Conservation (phyloP, 306 rosid genomes). For the Biancaea sappan region DNA sequence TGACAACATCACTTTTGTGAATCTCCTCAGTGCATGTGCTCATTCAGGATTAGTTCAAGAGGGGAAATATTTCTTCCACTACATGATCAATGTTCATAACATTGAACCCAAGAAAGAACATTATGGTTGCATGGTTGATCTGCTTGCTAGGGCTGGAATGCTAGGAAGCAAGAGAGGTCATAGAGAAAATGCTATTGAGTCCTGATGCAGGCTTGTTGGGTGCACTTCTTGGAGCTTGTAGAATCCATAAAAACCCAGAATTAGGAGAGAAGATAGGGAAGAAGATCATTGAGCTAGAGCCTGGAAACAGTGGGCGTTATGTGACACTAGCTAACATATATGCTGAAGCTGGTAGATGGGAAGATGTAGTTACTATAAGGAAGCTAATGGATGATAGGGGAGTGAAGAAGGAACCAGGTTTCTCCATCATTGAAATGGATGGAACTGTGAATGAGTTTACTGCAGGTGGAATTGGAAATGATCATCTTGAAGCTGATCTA, state of each 20-base stretch:
- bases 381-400: conserved; percentile 63
- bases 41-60: conserved; percentile 60
- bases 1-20: conserved; percentile 61
- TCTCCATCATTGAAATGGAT: conserved; percentile 61
- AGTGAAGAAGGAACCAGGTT: conserved; percentile 68
- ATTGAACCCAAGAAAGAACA: conserved; percentile 59
- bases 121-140: conserved; percentile 69
- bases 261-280: conserved; percentile 58
- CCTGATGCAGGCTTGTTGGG: conserved; percentile 63
- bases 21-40: conserved; percentile 63
- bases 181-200: conserved; percentile 54
- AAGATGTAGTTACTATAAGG: conserved; percentile 56
- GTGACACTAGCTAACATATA: conserved; percentile 60
- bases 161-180: conserved; percentile 54
- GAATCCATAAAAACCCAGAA: conserved; percentile 55
- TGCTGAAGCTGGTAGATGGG: conserved; percentile 65
- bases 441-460: conserved; percentile 60
- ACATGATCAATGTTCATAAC: conserved; percentile 44
- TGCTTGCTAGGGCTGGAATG: conserved; percentile 63
- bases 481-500: conserved; percentile 31
- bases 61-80: conserved; percentile 44
- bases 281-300: conserved; percentile 61
- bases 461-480: conserved; percentile 59
- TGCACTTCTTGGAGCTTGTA: conserved; percentile 80
- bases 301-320: conserved; percentile 67